These are phyloP conservation scores for Pythium monospermum DNA, from an alignment of 352 stramenopile genomes.

Conservation along the genomic window DNA sequence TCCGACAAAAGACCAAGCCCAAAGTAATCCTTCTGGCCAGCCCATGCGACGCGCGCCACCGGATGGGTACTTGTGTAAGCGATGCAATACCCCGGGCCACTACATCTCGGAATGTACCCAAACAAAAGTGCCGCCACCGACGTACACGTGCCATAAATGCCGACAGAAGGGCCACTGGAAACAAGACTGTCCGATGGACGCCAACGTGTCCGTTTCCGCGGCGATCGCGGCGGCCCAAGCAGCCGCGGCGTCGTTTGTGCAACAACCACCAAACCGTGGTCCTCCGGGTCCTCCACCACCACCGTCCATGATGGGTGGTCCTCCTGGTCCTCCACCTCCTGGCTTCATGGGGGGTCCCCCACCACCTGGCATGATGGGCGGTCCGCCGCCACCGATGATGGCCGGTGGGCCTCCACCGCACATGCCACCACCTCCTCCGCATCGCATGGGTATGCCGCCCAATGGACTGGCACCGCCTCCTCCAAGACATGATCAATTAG, in stretches of 20 bases:
- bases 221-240: slow-evolving; percentile 36
- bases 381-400: slow-evolving; percentile 31
- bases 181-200: slow-evolving; percentile 80
- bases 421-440: slow-evolving; percentile 16
- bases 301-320: slow-evolving; percentile 13
- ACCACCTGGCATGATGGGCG: slow-evolving; percentile 41
- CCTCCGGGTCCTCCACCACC: too few relatives aligned
- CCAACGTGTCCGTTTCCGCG: slow-evolving; percentile 39
- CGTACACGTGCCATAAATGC: slow-evolving; percentile 85
- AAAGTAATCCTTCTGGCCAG: slow-evolving; percentile 33
- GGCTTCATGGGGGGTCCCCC: slow-evolving; percentile 28
- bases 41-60: slow-evolving; percentile 40
- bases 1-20: slow-evolving; percentile 72
- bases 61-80: slow-evolving; percentile 83
- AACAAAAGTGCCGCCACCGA: slow-evolving; percentile 71
- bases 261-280: slow-evolving; percentile 9
- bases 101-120: slow-evolving; percentile 86
- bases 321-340: too few relatives aligned
- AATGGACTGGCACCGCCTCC: slow-evolving; percentile 10
- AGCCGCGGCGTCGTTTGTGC: slow-evolving; percentile 15
- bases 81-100: slow-evolving; percentile 78
- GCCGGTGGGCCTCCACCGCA: slow-evolving; percentile 4
- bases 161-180: slow-evolving; percentile 88
- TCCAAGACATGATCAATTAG: too few relatives aligned
- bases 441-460: slow-evolving; percentile 12